Evolutionary conservation across 2,329 filamentous ascomycete genomes (phyloP), one percentile per base, ranked within the genome.

Genomic region (Aureobasidium sp.): DNA sequence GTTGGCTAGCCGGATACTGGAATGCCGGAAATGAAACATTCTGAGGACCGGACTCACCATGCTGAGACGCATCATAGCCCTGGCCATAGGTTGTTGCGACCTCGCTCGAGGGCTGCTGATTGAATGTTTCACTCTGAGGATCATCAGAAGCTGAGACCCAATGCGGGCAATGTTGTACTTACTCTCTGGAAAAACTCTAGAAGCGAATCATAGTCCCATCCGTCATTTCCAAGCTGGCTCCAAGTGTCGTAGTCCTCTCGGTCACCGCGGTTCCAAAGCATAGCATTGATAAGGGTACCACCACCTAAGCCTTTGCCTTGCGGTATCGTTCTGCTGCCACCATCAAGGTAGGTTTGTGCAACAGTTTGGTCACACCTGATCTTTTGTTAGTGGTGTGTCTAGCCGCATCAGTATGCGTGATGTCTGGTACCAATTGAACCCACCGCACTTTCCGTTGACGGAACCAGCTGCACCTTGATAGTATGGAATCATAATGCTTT

Each of bases 191-290:
- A 75, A 66, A 74, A 74, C 23, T 69, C 70, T 10, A 73, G 68
- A 39, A 82, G 65, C 7, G 74, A 75, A 37, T 81, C 72, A 81
- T 82, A 87, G 0, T 77, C 75, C 84, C 84, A 87, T 1, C 82
- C 84, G 0, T 66, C 60, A 64, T 86, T 86, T 0, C 84, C 84
- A 7, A 87, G 71, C 34, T 75, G 71, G 48, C 78, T 79, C 84
- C 84, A 87, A 0, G 77, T 77, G 70, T 87, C 79, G 50, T 82
- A 81, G 46, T 84, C 81, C 41, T 74, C 74, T 37, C 67, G 72
- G 51, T 74, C 76, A 6, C 76, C 80, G 29, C 79, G 76, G 60
- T 70, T 70, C 66, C 66, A 73, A 17, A 70, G 66, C 67, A 70
- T 71, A n/a, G 65, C 69, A 59, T 74, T 74, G 53, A 74, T 68